Conservation (phyloP, 2,329 filamentous ascomycete genomes). For the Exserohilum turcica region DNA sequence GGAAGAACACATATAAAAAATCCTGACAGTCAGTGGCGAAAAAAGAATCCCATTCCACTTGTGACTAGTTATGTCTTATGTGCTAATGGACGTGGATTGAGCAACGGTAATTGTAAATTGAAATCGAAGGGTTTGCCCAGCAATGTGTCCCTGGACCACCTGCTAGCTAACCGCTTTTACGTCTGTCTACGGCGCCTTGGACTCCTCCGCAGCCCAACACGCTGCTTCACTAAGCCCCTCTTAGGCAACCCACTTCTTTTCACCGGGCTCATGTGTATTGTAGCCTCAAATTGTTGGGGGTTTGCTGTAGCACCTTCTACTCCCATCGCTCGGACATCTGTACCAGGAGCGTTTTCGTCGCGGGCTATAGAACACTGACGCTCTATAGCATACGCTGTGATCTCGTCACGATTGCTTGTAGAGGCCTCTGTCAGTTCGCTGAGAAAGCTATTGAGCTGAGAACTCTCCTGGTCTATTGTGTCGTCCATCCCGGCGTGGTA, state of each 20-base stretch:
- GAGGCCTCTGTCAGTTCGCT: not conserved
- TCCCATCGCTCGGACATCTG: not conserved
- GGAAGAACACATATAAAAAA: no score
- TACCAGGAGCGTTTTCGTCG: not conserved
- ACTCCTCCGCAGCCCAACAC: no score
- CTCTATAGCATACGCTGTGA: not conserved
- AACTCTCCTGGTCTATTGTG: not conserved
- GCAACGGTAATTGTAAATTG: no score
- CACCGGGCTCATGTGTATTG: not conserved
- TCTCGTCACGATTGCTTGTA: not conserved
- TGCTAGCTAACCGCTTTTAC: not conserved
- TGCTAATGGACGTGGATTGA: no score
- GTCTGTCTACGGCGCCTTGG: not conserved
- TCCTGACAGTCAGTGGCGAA: no score
- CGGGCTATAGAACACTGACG: not conserved
- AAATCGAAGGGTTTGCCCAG: no score
- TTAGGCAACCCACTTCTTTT: not conserved
- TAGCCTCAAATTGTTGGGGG: not conserved
- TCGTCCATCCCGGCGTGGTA: not conserved
- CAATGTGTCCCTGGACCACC: not conserved
- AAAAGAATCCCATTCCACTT: no score
- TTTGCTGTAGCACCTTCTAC: not conserved
- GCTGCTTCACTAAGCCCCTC: not conserved
- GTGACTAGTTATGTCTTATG: no score
- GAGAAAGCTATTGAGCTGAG: not conserved